Conservation (phyloP, 768 basidiomycete genomes). For the Termitomyces sp. region DNA sequence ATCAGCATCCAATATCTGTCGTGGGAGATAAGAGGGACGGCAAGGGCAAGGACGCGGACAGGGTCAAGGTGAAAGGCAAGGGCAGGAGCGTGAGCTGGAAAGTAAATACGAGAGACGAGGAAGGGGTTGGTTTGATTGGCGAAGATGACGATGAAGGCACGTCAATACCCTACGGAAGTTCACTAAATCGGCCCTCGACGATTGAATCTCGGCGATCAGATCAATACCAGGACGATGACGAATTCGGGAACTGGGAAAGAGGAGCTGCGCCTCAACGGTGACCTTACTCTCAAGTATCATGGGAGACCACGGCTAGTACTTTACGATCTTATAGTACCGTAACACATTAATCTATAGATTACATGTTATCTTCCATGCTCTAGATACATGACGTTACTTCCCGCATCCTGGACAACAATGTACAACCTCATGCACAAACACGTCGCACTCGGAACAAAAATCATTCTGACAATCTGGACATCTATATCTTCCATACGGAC, state of each 20-base stretch:
- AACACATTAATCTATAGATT: conserved; percentile 8
- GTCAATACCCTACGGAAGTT: conserved; percentile 2
- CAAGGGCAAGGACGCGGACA: not conserved
- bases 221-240: conserved; percentile 9
- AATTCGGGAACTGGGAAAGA: conserved; percentile 15
- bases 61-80: conserved; percentile 5
- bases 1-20: conserved; percentile 33
- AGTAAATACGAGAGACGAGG: conserved; percentile 25
- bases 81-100: conserved; percentile 10
- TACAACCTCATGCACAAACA: conserved; percentile 92
- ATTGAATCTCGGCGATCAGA: not conserved
- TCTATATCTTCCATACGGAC: conserved; percentile 80
- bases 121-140: conserved; percentile 39
- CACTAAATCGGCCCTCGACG: not conserved
- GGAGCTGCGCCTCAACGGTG: conserved; percentile 6
- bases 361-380: not conserved
- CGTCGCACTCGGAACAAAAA: conserved; percentile 95
- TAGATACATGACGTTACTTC: conserved; percentile 23
- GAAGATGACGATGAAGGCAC: conserved; percentile 24
- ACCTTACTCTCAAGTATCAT: not conserved
- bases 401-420: conserved; percentile 93
- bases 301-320: not conserved
- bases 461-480: conserved; percentile 83
- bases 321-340: conserved; percentile 1
- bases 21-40: conserved; percentile 8